Evolutionary conservation across 805 yeast species (phyloP).

Genomic region (Hagleromyces aurorensis): DNA sequence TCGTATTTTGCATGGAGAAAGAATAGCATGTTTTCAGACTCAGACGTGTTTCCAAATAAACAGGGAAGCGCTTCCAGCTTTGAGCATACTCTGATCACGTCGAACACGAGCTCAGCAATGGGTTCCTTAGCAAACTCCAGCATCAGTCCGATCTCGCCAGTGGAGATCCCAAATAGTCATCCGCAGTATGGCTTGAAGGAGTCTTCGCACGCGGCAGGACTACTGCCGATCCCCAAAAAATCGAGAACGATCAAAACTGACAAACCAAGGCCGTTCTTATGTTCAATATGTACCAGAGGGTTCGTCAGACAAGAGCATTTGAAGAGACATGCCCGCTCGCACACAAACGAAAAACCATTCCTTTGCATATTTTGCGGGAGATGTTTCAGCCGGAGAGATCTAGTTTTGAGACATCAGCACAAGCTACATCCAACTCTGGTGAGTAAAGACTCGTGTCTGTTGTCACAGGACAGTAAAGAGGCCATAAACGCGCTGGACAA

Average conservation of each 20-base stretch:
- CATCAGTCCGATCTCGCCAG: no score
- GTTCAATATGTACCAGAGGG: constrained; percentile 86
- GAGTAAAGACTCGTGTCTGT: constrained; percentile 28
- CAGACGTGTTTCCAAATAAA: no score
- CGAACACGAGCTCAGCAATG: no score
- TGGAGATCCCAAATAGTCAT: no score
- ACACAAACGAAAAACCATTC: constrained; percentile 93
- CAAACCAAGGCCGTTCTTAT: constrained; percentile 89
- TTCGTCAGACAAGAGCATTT: constrained; percentile 93
- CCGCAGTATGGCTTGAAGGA: no score
- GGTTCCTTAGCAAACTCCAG: no score
- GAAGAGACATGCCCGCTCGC: constrained; percentile 88
- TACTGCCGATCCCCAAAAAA: constrained; percentile 77
- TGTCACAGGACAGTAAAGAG: constrained; percentile 17
- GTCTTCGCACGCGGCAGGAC: no score
- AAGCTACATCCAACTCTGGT: constrained; percentile 61
- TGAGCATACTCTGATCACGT: no score
- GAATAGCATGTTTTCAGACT: no score
- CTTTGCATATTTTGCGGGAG: constrained; percentile 96
- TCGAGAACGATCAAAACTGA: constrained; percentile 79
- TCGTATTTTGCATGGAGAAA: no score
- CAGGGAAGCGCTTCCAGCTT: no score
- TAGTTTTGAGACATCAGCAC: constrained; percentile 89
- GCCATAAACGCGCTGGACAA: constrained; percentile 22
- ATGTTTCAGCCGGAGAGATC: constrained; percentile 85